Base-by-base conservation (phyloP, 1,139 yeast species). In the Trichomonascaceae sp. region DNA sequence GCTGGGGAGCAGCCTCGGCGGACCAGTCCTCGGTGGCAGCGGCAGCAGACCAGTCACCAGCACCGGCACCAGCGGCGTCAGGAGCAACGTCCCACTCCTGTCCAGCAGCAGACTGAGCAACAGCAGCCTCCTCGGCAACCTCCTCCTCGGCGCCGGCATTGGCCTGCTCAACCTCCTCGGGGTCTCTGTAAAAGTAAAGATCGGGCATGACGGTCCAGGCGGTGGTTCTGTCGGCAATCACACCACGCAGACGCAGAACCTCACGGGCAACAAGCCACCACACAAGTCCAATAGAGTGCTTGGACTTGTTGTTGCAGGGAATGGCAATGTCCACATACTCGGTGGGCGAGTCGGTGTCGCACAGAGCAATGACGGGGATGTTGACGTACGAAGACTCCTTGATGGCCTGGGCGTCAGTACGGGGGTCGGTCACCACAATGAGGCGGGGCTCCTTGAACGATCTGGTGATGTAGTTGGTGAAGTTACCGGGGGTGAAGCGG, bases 401-500 rank as follows among this genome's bases (percentile, higher is more conserved):
- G 78, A 92, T 92, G 63, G 99, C 97, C 76, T 89, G 98, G 62
- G 95, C 81, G 65, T 89, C 98, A 57, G 97, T 87, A 76, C 98
- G 89, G 75, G 99, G 98, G 74, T 89, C 98, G 60, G 98, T 89
- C 61, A 89, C 98, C 60, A 89, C 74, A 67, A 89, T 85, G 67
- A 92, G 78, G 76, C 98, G 84, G 77, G 99, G 99, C 75, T 92
- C 99, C 76, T 87, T 89, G 95, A 89, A 92, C 57, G 97, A 84
- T 73, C 97, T 92, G 71, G 98, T 92, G 76, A 87, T 89, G 76
- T 92, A 92, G 76, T 92, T 92, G 67, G 99, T 92, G 87, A 92
- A 92, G 76, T 82, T 79, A 81, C 99, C 99, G 71, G 99, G 99
- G 59, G 98, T 92, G 85, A 92, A 92, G 75, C 99, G 87, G 71